These are phyloP conservation scores for Melastoma candidum DNA, from an alignment of 441 rosid genomes.

Conservation along the genomic window DNA sequence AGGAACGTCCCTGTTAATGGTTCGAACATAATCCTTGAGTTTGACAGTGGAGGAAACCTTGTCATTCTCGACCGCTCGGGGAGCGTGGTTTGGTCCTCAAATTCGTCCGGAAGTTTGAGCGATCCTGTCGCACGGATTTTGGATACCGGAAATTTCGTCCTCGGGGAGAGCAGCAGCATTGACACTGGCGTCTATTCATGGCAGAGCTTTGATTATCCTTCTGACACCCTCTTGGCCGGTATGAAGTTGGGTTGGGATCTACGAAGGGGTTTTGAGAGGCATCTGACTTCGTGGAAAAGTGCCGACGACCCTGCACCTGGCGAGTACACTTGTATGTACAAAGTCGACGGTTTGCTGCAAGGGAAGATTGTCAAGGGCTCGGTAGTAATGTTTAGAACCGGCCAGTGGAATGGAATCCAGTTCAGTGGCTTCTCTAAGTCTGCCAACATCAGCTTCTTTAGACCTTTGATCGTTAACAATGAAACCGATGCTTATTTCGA, in stretches of 20 bases:
- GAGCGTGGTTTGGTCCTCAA: too few species aligned
- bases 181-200: slow-evolving; percentile 1
- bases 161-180: slow-evolving; percentile 5
- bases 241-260: slow-evolving; percentile 8
- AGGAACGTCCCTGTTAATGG: slow-evolving; percentile 1
- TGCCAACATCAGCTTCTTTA: too few species aligned
- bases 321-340: neutral
- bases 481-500: too few species aligned
- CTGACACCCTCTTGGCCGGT: neutral
- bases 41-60: too few species aligned
- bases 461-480: too few species aligned
- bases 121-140: slow-evolving; percentile 13
- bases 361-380: neutral
- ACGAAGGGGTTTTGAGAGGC: neutral
- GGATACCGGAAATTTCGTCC: slow-evolving; percentile 23
- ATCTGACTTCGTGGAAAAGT: slow-evolving; percentile 7
- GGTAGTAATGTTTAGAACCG: neutral
- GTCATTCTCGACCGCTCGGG: too few species aligned
- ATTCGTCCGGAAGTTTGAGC: too few species aligned
- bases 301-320: slow-evolving; percentile 8
- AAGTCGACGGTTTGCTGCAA: neutral
- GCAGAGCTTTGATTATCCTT: too few species aligned
- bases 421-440: too few species aligned
- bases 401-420: too few species aligned
- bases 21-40: too few species aligned